A percentile compares a stretch with the other conserved stretches of the same genome.
These are phyloP conservation scores for Zasmidium citrigriseum DNA, from an alignment of 2,329 filamentous ascomycete species.

Conservation along the genomic window DNA sequence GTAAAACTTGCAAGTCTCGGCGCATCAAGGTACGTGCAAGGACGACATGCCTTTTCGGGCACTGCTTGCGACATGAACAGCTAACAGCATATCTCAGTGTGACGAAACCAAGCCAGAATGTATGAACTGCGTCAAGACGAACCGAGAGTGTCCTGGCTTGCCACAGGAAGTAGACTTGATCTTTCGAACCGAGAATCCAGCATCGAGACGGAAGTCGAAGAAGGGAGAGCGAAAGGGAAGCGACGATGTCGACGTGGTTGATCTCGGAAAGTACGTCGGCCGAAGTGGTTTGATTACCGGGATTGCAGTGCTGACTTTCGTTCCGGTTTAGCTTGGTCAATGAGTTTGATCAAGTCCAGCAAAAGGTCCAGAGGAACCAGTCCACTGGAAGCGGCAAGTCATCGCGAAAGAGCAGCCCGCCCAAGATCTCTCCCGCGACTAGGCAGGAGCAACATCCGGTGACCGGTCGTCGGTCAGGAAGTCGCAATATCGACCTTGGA, in stretches of 20 bases:
- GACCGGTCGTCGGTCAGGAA: background rate
- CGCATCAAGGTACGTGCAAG: slow-evolving; percentile 15
- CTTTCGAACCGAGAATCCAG: slow-evolving; percentile 14
- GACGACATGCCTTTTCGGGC: background rate
- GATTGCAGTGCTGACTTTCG: background rate
- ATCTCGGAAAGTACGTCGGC: background rate
- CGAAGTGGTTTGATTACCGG: background rate
- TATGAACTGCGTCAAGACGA: slow-evolving; percentile 13
- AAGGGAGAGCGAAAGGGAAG: slow-evolving; percentile 1
- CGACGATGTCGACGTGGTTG: slow-evolving; percentile 1
- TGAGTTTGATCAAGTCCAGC: slow-evolving; percentile 3
- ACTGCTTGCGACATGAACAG: background rate
- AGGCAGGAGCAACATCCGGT: background rate
- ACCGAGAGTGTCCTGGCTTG: slow-evolving; percentile 14
- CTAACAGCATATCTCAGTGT: slow-evolving; percentile 6
- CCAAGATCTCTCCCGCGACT: no score
- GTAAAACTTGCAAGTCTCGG: slow-evolving; percentile 14
- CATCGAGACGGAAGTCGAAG: slow-evolving; percentile 3
- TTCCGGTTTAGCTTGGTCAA: background rate
- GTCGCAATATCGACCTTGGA: background rate
- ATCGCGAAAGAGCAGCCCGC: background rate
- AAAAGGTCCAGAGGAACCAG: background rate
- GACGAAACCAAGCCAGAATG: slow-evolving; percentile 15
- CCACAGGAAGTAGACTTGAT: slow-evolving; percentile 18
- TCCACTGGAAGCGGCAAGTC: background rate